Percentiles rank a stretch among this genome's conserved stretches.
phyloP scores from a whole-genome alignment of 305 asterid species.

The Rubia tinctorum region DNA sequence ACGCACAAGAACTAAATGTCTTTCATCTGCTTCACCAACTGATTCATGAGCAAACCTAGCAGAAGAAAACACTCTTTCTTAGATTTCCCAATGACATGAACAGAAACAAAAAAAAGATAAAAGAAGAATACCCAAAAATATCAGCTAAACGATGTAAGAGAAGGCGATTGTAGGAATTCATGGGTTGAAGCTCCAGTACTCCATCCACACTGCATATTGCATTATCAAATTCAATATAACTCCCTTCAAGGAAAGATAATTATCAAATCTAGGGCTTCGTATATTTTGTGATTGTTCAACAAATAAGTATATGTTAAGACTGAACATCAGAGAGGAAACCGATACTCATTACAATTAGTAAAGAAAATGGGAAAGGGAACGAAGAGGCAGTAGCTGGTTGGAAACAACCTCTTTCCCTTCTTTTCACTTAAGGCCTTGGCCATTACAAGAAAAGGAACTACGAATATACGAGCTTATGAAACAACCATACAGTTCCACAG shows the following conservation, averaged over 20 bases:
- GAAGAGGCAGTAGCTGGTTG: background rate
- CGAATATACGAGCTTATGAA: background rate
- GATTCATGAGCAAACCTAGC: conserved; percentile 84
- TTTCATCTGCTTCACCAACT: conserved; percentile 86
- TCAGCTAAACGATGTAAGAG: conserved; percentile 93
- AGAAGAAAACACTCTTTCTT: conserved; percentile 24
- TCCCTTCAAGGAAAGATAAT: background rate
- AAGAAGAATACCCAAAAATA: conserved; percentile 63
- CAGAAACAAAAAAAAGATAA: background rate
- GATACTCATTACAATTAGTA: background rate
- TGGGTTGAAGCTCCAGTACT: conserved; percentile 77
- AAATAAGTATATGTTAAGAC: background rate
- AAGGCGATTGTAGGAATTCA: conserved; percentile 74
- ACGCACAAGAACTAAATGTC: conserved; percentile 82
- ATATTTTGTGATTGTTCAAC: background rate
- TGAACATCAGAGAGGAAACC: background rate
- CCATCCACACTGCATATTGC: conserved; percentile 54
- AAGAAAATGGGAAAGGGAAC: background rate
- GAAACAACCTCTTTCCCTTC: background rate
- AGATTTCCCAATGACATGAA: background rate
- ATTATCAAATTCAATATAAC: conserved; percentile 14
- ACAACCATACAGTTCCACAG: background rate
- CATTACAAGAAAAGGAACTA: background rate
- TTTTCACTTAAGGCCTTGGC: background rate
- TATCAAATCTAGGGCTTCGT: background rate